Evolutionary conservation across 352 stramenopile genomes (phyloP), one percentile per base, ranked within the genome.

Genomic region (Globisporangium ultimum): DNA sequence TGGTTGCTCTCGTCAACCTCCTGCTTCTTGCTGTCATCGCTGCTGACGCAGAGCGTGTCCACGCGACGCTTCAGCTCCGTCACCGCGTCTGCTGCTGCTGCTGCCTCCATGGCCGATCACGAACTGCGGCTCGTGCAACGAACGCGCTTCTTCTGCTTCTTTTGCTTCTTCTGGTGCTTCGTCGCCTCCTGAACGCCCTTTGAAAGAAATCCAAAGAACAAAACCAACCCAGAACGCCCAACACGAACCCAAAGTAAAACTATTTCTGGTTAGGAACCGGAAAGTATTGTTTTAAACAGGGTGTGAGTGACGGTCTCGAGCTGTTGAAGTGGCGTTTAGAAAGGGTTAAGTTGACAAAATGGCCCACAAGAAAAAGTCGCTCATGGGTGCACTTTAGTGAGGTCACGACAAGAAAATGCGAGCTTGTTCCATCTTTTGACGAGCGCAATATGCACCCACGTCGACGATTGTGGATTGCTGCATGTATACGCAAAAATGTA

Each of bases 171-270:
- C 15, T 61, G 28, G 14, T 40, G 47, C 21, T 42, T 63, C 18
- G 17, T 53, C 54, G 48, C 17, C 47, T 20, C 36, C 10, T 15
- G 42, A 14, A 15, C 22, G 3, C 17, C 14, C 28, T 52, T 48
- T 51, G 54, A 32, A 21, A 53, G 54, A 60, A 46, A 52, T 51
- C 53, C 43, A 53, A 51, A 53, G n/a, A 52, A 53, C 43, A 60
- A 53, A 49, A 49, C 43, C 43, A 13, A 28, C 53, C 43, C 20
- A 43, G 36, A 59, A 58, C 3, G 0, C 18, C 18, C 45, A 32
- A 14, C 17, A 3, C 11, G 11, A 15, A 36, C 49, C 49, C 49
- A 55, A 55, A 55, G 13, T 13, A 55, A 55, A 45, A 32, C 24
- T 5, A 32, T 5, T 32, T 32, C 24, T 32, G 24, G 24, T 32